Evolutionary conservation across 2,329 filamentous ascomycete genomes (phyloP).

Genomic region (Fusarium goolgardi): DNA sequence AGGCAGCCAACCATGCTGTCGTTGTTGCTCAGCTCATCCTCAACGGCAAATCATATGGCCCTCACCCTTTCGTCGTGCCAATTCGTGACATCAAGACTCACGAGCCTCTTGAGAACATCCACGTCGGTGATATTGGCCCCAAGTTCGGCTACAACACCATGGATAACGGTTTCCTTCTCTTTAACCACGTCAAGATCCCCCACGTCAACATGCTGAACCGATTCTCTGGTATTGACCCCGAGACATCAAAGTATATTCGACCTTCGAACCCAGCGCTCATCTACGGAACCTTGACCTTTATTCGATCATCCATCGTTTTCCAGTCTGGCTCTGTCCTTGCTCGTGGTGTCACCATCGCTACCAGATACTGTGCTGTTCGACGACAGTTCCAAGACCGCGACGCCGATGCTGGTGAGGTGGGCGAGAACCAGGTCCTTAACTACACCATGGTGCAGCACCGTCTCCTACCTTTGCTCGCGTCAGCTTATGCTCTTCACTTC

Average conservation of each 20-base stretch:
- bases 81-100: conserved; percentile 78
- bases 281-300: conserved; percentile 81
- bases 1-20: conserved; percentile 80
- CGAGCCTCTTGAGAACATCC: conserved; percentile 73
- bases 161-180: conserved; percentile 83
- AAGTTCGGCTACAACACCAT: conserved; percentile 85
- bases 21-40: conserved; percentile 83
- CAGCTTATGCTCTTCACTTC: conserved; percentile 82
- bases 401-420: conserved; percentile 64
- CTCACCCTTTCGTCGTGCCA: conserved; percentile 82
- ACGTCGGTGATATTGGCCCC: conserved; percentile 83
- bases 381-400: conserved; percentile 84
- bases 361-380: conserved; percentile 77
- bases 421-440: conserved; percentile 81
- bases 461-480: conserved; percentile 76
- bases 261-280: conserved; percentile 75
- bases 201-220: conserved; percentile 78
- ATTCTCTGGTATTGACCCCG: conserved; percentile 76
- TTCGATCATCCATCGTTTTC: conserved; percentile 78
- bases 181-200: conserved; percentile 78
- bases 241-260: conserved; percentile 74
- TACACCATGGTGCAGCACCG: conserved; percentile 85
- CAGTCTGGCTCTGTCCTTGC: conserved; percentile 78
- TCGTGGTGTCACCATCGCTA: conserved; percentile 81
- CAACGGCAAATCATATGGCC: conserved; percentile 74